These are phyloP conservation scores for Zymoseptoria passerinii DNA, from an alignment of 2,329 filamentous ascomycete species.

Conservation along the genomic window DNA sequence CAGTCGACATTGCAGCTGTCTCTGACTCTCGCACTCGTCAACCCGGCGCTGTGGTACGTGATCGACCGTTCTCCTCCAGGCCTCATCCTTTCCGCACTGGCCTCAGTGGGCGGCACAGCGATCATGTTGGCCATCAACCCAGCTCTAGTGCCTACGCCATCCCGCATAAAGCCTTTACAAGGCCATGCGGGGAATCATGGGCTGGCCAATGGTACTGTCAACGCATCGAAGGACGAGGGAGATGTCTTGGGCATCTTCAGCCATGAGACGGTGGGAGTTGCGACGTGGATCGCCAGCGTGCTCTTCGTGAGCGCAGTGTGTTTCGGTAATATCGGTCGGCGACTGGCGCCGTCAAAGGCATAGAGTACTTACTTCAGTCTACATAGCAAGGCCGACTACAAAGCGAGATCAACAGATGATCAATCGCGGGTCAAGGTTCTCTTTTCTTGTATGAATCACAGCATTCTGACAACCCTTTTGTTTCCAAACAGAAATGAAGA, in stretches of 20 bases:
- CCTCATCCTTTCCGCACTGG: conserved; percentile 65
- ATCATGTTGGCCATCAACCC: conserved; percentile 68
- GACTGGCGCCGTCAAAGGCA: conserved; percentile 47
- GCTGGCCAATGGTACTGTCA: conserved; percentile 15
- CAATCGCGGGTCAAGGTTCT: no score
- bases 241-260: conserved; percentile 44
- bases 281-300: conserved; percentile 86
- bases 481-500: no score
- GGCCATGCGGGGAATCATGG: conserved; percentile 10
- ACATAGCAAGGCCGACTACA: not conserved
- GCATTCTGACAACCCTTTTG: no score
- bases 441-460: no score
- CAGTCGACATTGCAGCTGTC: conserved; percentile 90
- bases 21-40: conserved; percentile 77
- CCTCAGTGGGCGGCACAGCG: conserved; percentile 66
- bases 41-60: conserved; percentile 91
- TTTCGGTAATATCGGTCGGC: conserved; percentile 88
- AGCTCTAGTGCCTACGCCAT: conserved; percentile 64
- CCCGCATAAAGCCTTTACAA: conserved; percentile 33
- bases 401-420: no score
- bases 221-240: conserved; percentile 13
- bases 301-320: conserved; percentile 91
- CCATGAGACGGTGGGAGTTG: conserved; percentile 59
- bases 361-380: not conserved
- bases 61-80: conserved; percentile 84